Base-by-base conservation (phyloP, 345 rosid species). In the Mercurialis annua region DNA sequence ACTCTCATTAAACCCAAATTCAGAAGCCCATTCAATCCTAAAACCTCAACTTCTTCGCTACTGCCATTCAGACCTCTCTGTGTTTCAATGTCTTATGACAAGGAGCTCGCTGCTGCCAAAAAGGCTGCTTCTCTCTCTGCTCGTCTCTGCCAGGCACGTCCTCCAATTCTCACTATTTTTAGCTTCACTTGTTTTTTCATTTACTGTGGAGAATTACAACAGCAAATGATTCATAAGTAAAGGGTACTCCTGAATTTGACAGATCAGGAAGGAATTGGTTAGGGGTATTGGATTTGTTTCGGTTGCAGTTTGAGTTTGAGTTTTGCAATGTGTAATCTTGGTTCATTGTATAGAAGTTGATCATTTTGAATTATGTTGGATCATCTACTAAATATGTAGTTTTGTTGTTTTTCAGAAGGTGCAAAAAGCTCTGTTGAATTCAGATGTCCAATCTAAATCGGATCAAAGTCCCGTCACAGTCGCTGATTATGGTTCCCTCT, bases 391-490 rank as follows among this genome's bases (percentile, higher is more conserved):
- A n/a, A n/a, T n/a, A n/a, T n/a, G n/a, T n/a, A 30, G 26, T 63
- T 42, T 73, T 71, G 24, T 58, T 51, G 46, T 64, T 49, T 74
- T 73, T 36, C 92, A 94, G 99, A 91, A 86, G 69, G 89, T 87
- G 67, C 99, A 94, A 74, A 91, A 80, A 68, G 93, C 76, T 56
- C 71, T 91, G 71, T 69, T 88, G 88, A 89, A 85, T 51, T 87
- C 99, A 2, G 98, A 94, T 79, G 96, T 91, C 67, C 99, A 86
- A 30, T 85, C 93, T 20, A 94, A 94, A 78, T 85, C 85, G 9
- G 96, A 91, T 80, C 84, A 72, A 77, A 94, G 89, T 74, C 99
- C 99, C 27, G 98, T 91, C 59, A 91, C 99, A 1, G 92, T 94
- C 29, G 99, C 99, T 69, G 98, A 94, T 86, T 91, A 91, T 71